These are phyloP conservation scores for Russula ochroleuca DNA, from an alignment of 768 basidiomycete genomes.

Conservation along the genomic window DNA sequence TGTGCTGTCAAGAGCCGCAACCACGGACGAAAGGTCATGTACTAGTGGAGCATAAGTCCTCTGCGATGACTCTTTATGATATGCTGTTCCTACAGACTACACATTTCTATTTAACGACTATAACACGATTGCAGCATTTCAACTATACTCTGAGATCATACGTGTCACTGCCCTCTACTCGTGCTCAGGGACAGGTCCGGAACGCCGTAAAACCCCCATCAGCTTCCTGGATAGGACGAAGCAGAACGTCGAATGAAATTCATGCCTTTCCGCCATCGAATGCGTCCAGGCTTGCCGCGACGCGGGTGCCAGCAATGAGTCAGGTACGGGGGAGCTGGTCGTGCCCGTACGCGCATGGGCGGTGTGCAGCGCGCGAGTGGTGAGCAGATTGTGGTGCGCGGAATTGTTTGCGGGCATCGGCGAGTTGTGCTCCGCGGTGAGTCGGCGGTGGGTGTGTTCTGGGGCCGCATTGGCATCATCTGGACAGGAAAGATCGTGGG, in stretches of 20 bases:
- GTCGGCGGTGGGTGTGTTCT: conserved; percentile 73
- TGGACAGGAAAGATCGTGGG: conserved; percentile 65
- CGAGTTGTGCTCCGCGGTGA: conserved; percentile 59
- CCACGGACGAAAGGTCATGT: no score
- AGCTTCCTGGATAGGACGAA: no score
- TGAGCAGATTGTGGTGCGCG: conserved; percentile 74
- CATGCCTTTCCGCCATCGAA: conserved; percentile 39
- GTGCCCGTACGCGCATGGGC: conserved; percentile 44
- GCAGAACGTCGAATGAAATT: background rate
- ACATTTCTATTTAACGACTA: background rate
- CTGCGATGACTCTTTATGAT: background rate
- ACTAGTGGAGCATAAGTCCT: no score
- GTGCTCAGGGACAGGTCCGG: conserved; percentile 12
- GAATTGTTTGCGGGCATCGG: conserved; percentile 72
- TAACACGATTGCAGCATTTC: background rate
- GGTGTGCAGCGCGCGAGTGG: conserved; percentile 68
- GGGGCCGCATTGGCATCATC: conserved; percentile 80
- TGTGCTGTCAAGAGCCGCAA: no score
- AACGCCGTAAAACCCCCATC: background rate
- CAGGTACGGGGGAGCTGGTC: conserved; percentile 46
- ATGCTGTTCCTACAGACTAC: background rate
- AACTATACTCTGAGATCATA: background rate
- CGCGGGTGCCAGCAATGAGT: conserved; percentile 70
- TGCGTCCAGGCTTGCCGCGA: conserved; percentile 61
- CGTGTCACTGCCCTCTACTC: conserved; percentile 1